Percentiles rank a stretch among this genome's conserved stretches.
Conservation (phyloP, 2,329 filamentous ascomycete species). For the Hymenotorrendiella dingleyae region DNA sequence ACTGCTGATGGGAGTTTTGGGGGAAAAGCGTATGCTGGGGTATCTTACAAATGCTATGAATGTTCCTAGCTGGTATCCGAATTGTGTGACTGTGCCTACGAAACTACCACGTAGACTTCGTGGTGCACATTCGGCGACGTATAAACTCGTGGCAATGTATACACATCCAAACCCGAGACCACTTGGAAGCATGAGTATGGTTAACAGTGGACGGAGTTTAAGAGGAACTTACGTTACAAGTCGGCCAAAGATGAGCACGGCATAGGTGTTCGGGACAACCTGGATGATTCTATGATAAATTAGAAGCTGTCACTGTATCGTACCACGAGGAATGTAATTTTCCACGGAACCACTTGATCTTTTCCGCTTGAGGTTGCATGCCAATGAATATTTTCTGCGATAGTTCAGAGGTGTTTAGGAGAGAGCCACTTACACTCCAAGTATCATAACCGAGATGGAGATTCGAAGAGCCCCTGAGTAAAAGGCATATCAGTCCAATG, state of each 20-base stretch:
- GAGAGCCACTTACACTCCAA: slow-evolving; percentile 31
- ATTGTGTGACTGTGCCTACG: slow-evolving; percentile 36
- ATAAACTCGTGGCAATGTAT: slow-evolving; percentile 38
- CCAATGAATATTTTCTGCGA: too few relatives aligned
- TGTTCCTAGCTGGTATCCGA: slow-evolving; percentile 39
- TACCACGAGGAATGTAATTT: too few relatives aligned
- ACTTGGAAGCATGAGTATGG: slow-evolving; percentile 16
- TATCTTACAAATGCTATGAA: slow-evolving; percentile 34
- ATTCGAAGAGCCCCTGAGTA: slow-evolving; percentile 22
- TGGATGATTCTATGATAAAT: slow-evolving; percentile 30
- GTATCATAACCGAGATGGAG: slow-evolving; percentile 35
- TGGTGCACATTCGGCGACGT: slow-evolving; percentile 38
- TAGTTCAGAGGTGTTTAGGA: not conserved
- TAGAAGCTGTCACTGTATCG: too few relatives aligned
- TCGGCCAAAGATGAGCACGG: slow-evolving; percentile 35
- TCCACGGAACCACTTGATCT: too few relatives aligned
- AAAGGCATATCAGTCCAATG: too few relatives aligned
- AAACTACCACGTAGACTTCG: slow-evolving; percentile 35
- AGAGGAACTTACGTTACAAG: slow-evolving; percentile 30
- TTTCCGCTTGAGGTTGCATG: too few relatives aligned
- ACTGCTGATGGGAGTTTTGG: too few relatives aligned
- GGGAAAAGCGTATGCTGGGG: too few relatives aligned
- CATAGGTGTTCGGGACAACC: slow-evolving; percentile 37
- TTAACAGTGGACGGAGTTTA: too few relatives aligned
- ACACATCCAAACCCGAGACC: slow-evolving; percentile 37